Conservation (phyloP, 176 grass and related monocot species). For the Oropetium thomaeum region DNA sequence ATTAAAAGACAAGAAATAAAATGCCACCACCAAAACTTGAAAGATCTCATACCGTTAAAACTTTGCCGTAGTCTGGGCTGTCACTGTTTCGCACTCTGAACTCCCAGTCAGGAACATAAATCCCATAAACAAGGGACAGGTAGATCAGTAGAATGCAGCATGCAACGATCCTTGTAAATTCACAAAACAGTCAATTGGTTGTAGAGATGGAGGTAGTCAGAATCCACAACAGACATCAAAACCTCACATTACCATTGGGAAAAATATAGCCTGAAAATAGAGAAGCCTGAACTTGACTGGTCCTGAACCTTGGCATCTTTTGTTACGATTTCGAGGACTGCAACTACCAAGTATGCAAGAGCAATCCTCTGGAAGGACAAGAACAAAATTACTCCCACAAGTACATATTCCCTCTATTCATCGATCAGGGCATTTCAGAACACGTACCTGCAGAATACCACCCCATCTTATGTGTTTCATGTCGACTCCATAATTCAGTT, state of each 20-base stretch:
- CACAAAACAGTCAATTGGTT: background rate
- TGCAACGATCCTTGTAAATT: conserved; percentile 64
- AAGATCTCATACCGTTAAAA: conserved; percentile 49
- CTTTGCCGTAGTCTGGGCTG: conserved; percentile 53
- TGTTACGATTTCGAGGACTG: conserved; percentile 64
- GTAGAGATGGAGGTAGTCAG: background rate
- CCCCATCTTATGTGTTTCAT: conserved; percentile 88
- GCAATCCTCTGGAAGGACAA: conserved; percentile 64
- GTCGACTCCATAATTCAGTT: conserved; percentile 70
- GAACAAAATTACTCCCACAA: background rate
- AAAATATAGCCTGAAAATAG: conserved; percentile 60
- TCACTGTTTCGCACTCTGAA: conserved; percentile 60
- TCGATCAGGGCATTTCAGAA: background rate
- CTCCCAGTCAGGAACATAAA: conserved; percentile 92
- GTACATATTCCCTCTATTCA: background rate
- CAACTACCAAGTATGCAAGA: conserved; percentile 83
- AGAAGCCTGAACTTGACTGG: conserved; percentile 45
- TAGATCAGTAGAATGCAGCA: conserved; percentile 71
- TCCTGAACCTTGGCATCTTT: conserved; percentile 66
- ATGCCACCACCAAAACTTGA: background rate
- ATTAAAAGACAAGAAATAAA: too few relatives aligned
- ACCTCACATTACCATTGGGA: conserved; percentile 63
- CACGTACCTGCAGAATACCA: conserved; percentile 73
- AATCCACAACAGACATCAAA: background rate
- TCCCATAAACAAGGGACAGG: conserved; percentile 61